Base-by-base conservation (phyloP, 2,329 filamentous ascomycete genomes). In the Botrytis sinoallii region DNA sequence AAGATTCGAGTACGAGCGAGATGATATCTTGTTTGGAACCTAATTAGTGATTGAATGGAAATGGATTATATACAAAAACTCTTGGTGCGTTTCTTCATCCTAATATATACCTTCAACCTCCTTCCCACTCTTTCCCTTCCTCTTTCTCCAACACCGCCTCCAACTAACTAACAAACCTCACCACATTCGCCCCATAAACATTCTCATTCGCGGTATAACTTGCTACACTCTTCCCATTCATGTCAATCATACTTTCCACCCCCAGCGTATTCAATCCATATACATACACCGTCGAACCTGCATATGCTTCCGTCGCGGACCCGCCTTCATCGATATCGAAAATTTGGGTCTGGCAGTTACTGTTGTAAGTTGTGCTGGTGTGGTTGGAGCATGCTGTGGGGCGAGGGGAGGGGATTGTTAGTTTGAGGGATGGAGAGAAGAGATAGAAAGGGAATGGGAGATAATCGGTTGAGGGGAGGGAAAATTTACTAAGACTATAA, bases 401-500 rank as follows among this genome's bases (percentile, higher is more conserved):
- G 61, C 64, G 52, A 38, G 4, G 7, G 29, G 8, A 16, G 32
- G 35, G 64, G 35, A 40, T 52, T 52, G 48, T 57, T 44, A 61
- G 70, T 66, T 42, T 42, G 8, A 16, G 16, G 16, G 38, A 52
- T 29, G 22, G n/a, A 9, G 9, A 44, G 7, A 2, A 12, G 40
- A 40, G 40, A 40, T 14, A 14, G 38, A 10, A 38, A 12, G 40
- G 40, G 3, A 3, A 14, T 22, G n/a, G n/a, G 4, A 59, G 7
- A 4, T 29, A 9, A 35, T 14, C 3, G 38, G 38, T 38, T 40
- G 40, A 32, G 25, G 1, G 12, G 25, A 60, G 2, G 25, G 59
- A 48, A 42, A 10, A 75, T 76, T 38, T 70, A 79, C 78, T 76
- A 22, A 69, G 71, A 44, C 69, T 85, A 81, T 89, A 90, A 81